Conservation (phyloP, 495 filamentous ascomycete species). For the Jackrogersella minutella region DNA sequence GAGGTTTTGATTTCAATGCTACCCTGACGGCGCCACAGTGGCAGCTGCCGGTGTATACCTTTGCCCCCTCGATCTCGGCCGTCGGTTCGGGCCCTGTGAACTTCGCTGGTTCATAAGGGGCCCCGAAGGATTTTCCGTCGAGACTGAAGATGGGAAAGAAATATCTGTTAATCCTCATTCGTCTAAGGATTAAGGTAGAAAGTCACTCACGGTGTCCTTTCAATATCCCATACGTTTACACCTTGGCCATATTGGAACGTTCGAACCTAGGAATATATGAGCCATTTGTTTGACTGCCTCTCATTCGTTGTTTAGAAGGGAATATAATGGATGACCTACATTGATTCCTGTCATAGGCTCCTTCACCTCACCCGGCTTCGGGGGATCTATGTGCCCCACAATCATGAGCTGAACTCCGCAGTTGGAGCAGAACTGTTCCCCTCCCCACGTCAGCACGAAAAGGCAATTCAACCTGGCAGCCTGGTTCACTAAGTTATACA, state of each 20-base stretch:
- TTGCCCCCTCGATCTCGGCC: slow-evolving; percentile 46
- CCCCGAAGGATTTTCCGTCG: slow-evolving; percentile 45
- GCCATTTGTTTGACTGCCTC: neutral
- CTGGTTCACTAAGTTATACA: neutral
- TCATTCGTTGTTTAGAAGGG: neutral
- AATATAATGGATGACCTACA: slow-evolving; percentile 30
- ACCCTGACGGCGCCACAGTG: slow-evolving; percentile 60
- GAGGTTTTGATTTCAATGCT: slow-evolving; percentile 49
- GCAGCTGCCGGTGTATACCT: slow-evolving; percentile 58
- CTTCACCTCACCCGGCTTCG: slow-evolving; percentile 35
- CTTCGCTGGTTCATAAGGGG: slow-evolving; percentile 43
- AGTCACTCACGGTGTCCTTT: slow-evolving; percentile 41
- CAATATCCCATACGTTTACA: slow-evolving; percentile 47
- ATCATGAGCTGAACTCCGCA: slow-evolving; percentile 50
- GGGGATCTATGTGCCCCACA: slow-evolving; percentile 16
- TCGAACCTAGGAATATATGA: slow-evolving; percentile 35
- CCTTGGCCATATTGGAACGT: slow-evolving; percentile 47
- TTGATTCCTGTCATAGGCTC: slow-evolving; percentile 37
- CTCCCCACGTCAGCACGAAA: slow-evolving; percentile 20
- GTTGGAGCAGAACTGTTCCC: slow-evolving; percentile 52
- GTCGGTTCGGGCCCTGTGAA: slow-evolving; percentile 53
- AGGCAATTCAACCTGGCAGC: neutral
- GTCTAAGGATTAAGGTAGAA: neutral
- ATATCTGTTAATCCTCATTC: neutral
- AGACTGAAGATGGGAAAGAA: slow-evolving; percentile 34